Evolutionary conservation across 495 filamentous ascomycete genomes (phyloP).

Genomic region (Diplogelasinospora grovesii): DNA sequence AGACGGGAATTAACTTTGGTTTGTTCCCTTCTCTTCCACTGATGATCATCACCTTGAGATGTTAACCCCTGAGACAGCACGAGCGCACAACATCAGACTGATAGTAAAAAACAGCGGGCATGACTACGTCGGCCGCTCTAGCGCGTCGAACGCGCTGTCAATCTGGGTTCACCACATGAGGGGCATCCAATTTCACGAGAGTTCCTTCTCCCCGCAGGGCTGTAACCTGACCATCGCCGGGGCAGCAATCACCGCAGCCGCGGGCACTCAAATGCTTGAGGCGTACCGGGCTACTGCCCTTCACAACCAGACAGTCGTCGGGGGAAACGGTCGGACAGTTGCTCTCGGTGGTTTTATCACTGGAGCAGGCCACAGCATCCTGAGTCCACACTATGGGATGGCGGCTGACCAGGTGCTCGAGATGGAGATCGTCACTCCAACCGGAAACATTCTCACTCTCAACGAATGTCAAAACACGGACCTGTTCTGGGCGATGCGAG

Average conservation of each 20-base stretch:
- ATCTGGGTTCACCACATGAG: constrained; percentile 44
- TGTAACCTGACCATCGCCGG: constrained; percentile 24
- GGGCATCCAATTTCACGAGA: constrained; percentile 24
- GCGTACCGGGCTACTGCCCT: constrained; percentile 20
- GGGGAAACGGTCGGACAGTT: constrained; percentile 19
- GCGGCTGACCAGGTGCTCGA: constrained; percentile 55
- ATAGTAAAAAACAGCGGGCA: constrained; percentile 59
- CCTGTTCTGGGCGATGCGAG: constrained; percentile 60
- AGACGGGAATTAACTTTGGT: constrained; percentile 36
- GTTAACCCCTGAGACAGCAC: constrained; percentile 21
- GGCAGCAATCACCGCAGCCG: constrained; percentile 27
- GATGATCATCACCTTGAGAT: constrained; percentile 1
- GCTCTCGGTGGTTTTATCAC: constrained; percentile 48
- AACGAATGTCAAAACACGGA: constrained; percentile 50
- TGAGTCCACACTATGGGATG: constrained; percentile 50
- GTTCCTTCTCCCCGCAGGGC: constrained; percentile 22
- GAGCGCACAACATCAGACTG: constrained; percentile 47
- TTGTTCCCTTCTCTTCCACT: neutral
- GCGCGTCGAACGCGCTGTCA: constrained; percentile 35
- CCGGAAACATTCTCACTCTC: constrained; percentile 42
- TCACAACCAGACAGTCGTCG: constrained; percentile 25
- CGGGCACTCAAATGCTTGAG: constrained; percentile 28
- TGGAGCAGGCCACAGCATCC: constrained; percentile 52
- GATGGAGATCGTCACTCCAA: constrained; percentile 51
- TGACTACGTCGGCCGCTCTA: constrained; percentile 47